Conservation (phyloP, 73 alveolate genomes). For the Paramecium sexaurelia region DNA sequence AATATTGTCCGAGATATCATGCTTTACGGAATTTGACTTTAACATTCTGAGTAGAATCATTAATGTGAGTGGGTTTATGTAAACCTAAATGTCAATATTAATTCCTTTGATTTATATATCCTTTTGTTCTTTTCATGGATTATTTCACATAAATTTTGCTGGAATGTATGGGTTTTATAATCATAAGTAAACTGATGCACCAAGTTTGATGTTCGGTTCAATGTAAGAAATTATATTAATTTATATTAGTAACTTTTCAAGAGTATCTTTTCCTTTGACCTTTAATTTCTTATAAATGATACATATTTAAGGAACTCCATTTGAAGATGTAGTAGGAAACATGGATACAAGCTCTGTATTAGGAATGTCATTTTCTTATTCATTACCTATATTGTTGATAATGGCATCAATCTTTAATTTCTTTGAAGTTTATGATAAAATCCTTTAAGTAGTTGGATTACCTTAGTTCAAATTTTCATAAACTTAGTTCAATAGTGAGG, state of each 20-base stretch:
- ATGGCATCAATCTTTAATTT: constrained; percentile 58
- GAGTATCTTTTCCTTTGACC: constrained; percentile 63
- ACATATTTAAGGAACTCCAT: constrained; percentile 46
- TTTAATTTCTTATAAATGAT: constrained; percentile 56
- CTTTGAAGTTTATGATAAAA: constrained; percentile 60
- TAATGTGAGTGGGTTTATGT: not conserved
- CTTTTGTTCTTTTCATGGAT: constrained; percentile 45
- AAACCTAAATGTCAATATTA: not conserved
- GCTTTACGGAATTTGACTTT: constrained; percentile 25
- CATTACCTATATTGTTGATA: constrained; percentile 55
- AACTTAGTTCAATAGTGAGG: not conserved
- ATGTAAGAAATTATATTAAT: not conserved
- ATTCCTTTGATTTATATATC: constrained; percentile 39
- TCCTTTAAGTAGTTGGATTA: not conserved
- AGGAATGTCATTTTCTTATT: constrained; percentile 50
- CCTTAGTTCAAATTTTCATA: constrained; percentile 1
- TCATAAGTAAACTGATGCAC: constrained; percentile 55
- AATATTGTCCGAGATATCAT: constrained; percentile 31
- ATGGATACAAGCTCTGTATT: constrained; percentile 55
- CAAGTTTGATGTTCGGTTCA: constrained; percentile 54
- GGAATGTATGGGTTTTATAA: constrained; percentile 57
- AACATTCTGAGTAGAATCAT: not conserved
- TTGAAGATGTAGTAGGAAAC: constrained; percentile 54
- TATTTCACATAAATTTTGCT: constrained; percentile 31
- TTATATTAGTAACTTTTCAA: constrained; percentile 53